phyloP scores from a whole-genome alignment of 2,329 filamentous ascomycete species.

The Colletotrichum orbiculare region DNA sequence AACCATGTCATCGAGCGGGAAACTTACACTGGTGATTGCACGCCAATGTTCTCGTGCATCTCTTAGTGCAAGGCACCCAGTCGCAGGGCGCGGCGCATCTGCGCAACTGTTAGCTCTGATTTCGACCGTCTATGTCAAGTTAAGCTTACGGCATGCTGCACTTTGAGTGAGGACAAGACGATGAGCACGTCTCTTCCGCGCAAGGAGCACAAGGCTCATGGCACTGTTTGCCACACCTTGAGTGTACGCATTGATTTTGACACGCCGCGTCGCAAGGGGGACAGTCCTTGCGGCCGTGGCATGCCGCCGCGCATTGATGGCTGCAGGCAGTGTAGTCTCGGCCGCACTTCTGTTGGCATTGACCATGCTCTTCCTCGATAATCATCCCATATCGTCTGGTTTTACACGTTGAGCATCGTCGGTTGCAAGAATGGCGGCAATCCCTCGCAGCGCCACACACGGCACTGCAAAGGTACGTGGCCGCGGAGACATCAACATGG shows the following conservation, averaged over 20 bases:
- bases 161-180: slow-evolving; percentile 63
- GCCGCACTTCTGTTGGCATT: slow-evolving; percentile 51
- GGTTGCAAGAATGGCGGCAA: slow-evolving; percentile 70
- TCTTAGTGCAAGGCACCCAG: slow-evolving; percentile 70
- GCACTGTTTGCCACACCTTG: slow-evolving; percentile 65
- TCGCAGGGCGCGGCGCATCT: slow-evolving; percentile 72
- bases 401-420: slow-evolving; percentile 61
- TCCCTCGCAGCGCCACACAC: slow-evolving; percentile 56
- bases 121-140: background rate
- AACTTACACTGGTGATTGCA: slow-evolving; percentile 70
- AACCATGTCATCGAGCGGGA: background rate
- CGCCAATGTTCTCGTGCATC: slow-evolving; percentile 63
- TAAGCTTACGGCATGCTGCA: slow-evolving; percentile 61
- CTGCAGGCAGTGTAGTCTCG: slow-evolving; percentile 62
- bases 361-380: slow-evolving; percentile 53
- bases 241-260: slow-evolving; percentile 67
- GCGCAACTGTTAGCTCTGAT: background rate
- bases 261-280: slow-evolving; percentile 61
- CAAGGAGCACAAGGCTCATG: slow-evolving; percentile 71
- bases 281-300: slow-evolving; percentile 63
- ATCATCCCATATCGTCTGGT: slow-evolving; percentile 45
- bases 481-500: slow-evolving; percentile 52
- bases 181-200: slow-evolving; percentile 63
- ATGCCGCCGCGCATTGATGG: slow-evolving; percentile 63
- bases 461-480: slow-evolving; percentile 58